Evolutionary conservation across 306 rosid species (phyloP).

Genomic region (Ormosia emarginata): DNA sequence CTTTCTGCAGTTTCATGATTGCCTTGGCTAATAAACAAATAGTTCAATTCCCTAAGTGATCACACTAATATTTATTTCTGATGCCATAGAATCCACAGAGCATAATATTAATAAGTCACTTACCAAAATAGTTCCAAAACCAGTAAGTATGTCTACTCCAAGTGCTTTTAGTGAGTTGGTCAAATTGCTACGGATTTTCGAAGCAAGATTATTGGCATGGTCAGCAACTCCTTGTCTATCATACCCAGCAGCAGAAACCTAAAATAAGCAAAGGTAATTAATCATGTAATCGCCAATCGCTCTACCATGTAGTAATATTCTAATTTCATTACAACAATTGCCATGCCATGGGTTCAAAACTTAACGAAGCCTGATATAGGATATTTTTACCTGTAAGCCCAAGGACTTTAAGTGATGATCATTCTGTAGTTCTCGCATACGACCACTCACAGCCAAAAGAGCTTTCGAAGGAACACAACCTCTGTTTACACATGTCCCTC

Average conservation of each 20-base stretch:
- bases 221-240: slow-evolving; percentile 99
- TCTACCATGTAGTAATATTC: background rate
- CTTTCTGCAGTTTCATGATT: slow-evolving; percentile 7
- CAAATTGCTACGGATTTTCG: slow-evolving; percentile 81
- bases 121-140: slow-evolving; percentile 86
- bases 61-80: background rate
- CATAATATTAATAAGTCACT: slow-evolving; percentile 20
- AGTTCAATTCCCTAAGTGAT: slow-evolving; percentile 9
- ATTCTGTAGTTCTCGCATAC: slow-evolving; percentile 88
- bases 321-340: background rate
- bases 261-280: slow-evolving; percentile 7
- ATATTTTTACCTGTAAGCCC: slow-evolving; percentile 76
- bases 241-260: slow-evolving; percentile 86
- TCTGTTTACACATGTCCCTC: slow-evolving; percentile 96
- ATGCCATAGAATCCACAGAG: background rate
- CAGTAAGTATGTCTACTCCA: slow-evolving; percentile 93
- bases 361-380: background rate
- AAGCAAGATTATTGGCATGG: slow-evolving; percentile 95
- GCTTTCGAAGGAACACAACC: slow-evolving; percentile 99
- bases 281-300: background rate
- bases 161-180: slow-evolving; percentile 93
- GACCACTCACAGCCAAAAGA: slow-evolving; percentile 95
- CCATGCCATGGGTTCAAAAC: background rate
- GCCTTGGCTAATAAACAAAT: background rate
- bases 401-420: slow-evolving; percentile 88